These are phyloP conservation scores for Porpolomopsis calyptriformis DNA, from an alignment of 768 basidiomycete genomes.

Conservation along the genomic window DNA sequence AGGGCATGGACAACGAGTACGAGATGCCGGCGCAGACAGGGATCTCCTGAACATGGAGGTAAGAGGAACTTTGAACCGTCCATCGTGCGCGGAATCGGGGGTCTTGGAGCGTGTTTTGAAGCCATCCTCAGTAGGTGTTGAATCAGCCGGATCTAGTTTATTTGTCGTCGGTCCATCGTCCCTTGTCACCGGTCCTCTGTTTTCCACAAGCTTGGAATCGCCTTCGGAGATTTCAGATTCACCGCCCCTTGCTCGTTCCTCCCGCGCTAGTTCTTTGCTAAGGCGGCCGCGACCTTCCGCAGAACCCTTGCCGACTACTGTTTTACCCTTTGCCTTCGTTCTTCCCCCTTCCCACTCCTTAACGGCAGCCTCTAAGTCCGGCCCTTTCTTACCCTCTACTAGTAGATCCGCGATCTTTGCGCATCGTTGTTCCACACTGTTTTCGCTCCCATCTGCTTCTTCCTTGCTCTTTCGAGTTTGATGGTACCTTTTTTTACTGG, in stretches of 20 bases:
- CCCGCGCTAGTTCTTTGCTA: neutral
- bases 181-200: neutral
- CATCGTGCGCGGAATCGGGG: neutral
- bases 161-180: neutral
- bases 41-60: slow-evolving; percentile 61
- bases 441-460: slow-evolving; percentile 31
- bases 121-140: neutral
- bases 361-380: slow-evolving; percentile 50
- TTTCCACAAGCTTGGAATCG: neutral
- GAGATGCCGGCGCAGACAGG: slow-evolving; percentile 41
- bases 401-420: slow-evolving; percentile 60
- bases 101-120: slow-evolving; percentile 5
- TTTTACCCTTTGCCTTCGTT: slow-evolving; percentile 12
- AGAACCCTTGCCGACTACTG: neutral
- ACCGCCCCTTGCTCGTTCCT: slow-evolving; percentile 11
- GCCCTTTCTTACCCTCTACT: slow-evolving; percentile 55
- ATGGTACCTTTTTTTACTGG: slow-evolving; percentile 12
- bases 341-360: slow-evolving; percentile 43
- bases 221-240: slow-evolving; percentile 3
- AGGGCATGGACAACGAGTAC: slow-evolving; percentile 6
- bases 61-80: slow-evolving; percentile 31
- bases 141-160: neutral
- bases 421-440: slow-evolving; percentile 36
- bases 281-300: neutral
- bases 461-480: slow-evolving; percentile 10